Percentiles rank a stretch among this genome's conserved stretches.
These are phyloP conservation scores for Pseudocohnilembus persalinus DNA, from an alignment of 169 alveolate species.

Conservation along the genomic window DNA sequence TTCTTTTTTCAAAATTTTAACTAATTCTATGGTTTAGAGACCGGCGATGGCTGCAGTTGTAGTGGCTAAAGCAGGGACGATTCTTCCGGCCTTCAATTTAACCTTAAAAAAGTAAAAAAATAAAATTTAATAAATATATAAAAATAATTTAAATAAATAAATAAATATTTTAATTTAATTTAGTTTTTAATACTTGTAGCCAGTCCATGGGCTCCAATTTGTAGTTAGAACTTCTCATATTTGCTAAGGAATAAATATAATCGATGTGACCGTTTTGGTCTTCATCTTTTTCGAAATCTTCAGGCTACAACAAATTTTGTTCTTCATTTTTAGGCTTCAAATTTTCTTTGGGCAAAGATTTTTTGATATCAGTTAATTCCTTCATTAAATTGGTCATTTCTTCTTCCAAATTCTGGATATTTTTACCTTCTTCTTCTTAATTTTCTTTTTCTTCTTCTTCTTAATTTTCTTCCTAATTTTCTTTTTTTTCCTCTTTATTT, in stretches of 20 bases:
- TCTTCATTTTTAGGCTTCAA: too few species aligned
- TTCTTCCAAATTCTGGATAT: not conserved
- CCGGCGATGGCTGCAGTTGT: constrained; percentile 89
- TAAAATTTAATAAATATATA: too few species aligned
- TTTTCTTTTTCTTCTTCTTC: constrained; percentile 25
- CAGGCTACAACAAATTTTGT: constrained; percentile 35
- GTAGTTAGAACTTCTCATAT: constrained; percentile 77
- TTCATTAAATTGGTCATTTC: constrained; percentile 5
- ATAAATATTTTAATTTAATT: too few species aligned
- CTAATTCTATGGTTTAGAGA: constrained; percentile 70
- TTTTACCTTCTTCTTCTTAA: constrained; percentile 17
- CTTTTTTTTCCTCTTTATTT: constrained; percentile 39
- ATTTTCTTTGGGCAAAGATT: not conserved
- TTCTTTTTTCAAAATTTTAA: constrained; percentile 49
- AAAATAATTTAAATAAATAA: too few species aligned
- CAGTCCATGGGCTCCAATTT: constrained; percentile 79
- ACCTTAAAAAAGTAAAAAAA: constrained; percentile 43
- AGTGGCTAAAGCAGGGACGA: constrained; percentile 88
- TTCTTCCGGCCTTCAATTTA: constrained; percentile 86
- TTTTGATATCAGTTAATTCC: constrained; percentile 40
- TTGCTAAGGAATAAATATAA: constrained; percentile 77
- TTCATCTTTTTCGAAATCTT: constrained; percentile 85
- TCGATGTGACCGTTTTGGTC: constrained; percentile 84
- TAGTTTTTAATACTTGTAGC: constrained; percentile 47
- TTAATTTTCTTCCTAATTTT: constrained; percentile 20